Base-by-base conservation (phyloP, 192 early-diverging fungal genomes). In the Coemansia aciculifera region DNA sequence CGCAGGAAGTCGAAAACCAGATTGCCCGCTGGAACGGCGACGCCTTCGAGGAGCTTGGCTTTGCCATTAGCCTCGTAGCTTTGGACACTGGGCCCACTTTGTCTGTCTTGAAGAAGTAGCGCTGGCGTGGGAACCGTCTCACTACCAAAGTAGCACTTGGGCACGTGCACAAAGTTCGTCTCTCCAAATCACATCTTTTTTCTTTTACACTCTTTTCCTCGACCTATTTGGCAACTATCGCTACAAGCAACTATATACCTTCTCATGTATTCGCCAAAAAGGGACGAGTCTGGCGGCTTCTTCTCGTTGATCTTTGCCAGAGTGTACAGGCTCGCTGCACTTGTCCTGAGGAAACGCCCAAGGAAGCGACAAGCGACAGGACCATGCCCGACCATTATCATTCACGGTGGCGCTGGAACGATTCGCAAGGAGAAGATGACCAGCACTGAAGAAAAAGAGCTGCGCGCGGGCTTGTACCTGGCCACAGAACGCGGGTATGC, bases 401-500 rank as follows among this genome's bases (percentile, higher is more conserved):
- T 74, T n/a, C 69, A 71, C 63, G 77, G 66, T 12, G 77, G 68
- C 37, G 74, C 69, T 27, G 67, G 72, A 0, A 71, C 57, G 1
- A 73, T 73, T 37, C 57, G 62, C 27, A 76, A 59, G 24, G 69
- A 77, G 17, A 72, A 73, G 23, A 74, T 71, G 71, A 67, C 71
- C 11, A 23, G 37, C 2, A 39, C 38, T 15, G 72, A 73, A 11
- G 69, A 79, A 61, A 66, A 65, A 38, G 32, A 56, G 39, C 64
- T 72, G n/a, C 69, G 72, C 11, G 27, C 32, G 9, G 73, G 69
- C 8, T 57, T 74, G 23, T 64, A 34, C 48, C 51, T 62, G 2
- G 72, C 77, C 10, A 65, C 62, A 44, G 24, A 63, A 38, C 32
- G 23, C 3, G 77, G 77, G 5, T 74, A 75, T 27, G 62, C 59